Conservation (phyloP, 208 protist species). For the Leishmania guyanensis region DNA sequence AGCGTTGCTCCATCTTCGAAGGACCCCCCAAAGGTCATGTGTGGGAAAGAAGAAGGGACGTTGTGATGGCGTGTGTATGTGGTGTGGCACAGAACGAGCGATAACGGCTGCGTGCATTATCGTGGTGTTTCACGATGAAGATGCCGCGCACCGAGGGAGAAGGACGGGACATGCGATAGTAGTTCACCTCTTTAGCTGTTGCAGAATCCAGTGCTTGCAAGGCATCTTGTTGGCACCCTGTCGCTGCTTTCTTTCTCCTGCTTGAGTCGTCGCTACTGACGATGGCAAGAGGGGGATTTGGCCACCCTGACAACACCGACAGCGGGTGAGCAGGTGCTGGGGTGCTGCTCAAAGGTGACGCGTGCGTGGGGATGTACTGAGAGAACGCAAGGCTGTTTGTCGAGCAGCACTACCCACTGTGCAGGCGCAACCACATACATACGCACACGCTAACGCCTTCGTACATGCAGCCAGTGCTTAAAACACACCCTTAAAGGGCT, state of each 20-base stretch:
- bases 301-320: not conserved
- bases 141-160: not conserved
- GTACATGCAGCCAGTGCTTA: not conserved
- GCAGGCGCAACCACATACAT: not conserved
- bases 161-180: not conserved
- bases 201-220: not conserved
- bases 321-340: not conserved
- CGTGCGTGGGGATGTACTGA: not conserved
- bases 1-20: conserved; percentile 37
- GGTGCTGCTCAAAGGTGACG: not conserved
- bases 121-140: not conserved
- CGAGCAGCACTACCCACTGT: not conserved
- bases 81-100: not conserved
- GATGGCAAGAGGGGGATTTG: not conserved
- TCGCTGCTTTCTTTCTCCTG: not conserved
- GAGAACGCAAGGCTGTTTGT: not conserved
- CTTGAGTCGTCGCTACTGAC: not conserved
- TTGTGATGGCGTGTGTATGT: not conserved
- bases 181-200: not conserved
- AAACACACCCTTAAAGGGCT: not conserved
- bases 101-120: not conserved
- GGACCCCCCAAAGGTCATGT: not conserved
- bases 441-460: not conserved
- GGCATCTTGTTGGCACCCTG: not conserved
- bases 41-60: not conserved